Evolutionary conservation across 495 filamentous ascomycete genomes (phyloP).

Genomic region (Hypoxylon fragiforme): DNA sequence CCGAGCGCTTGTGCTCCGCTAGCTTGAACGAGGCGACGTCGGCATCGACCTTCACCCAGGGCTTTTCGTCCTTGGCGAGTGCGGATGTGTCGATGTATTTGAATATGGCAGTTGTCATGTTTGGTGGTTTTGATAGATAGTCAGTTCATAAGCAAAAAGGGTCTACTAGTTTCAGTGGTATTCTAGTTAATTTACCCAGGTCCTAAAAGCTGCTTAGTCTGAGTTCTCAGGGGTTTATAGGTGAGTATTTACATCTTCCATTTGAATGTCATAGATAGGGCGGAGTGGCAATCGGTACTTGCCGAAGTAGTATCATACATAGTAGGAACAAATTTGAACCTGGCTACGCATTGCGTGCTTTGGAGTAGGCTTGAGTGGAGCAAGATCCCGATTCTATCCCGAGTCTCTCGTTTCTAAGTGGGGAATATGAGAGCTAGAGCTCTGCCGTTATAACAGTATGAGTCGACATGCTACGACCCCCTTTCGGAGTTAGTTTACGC

Average conservation of each 20-base stretch:
- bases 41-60: constrained; percentile 50
- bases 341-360: constrained; percentile 12
- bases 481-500: background rate
- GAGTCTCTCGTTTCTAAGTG: constrained; percentile 13
- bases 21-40: constrained; percentile 37
- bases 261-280: background rate
- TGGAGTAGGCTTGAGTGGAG: constrained; percentile 1
- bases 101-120: constrained; percentile 38
- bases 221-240: background rate
- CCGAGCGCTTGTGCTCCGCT: constrained; percentile 29
- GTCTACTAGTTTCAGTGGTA: constrained; percentile 1
- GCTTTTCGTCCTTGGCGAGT: constrained; percentile 29
- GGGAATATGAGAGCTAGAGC: constrained; percentile 6
- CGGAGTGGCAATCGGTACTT: constrained; percentile 7
- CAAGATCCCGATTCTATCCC: constrained; percentile 10
- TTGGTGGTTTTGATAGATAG: constrained; percentile 15
- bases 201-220: background rate
- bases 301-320: constrained; percentile 26
- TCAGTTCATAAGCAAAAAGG: background rate
- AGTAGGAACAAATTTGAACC: constrained; percentile 4
- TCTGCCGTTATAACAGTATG: background rate
- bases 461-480: background rate
- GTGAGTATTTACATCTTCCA: background rate
- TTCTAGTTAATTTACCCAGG: no score
- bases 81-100: constrained; percentile 33